Evolutionary conservation across 345 rosid species (phyloP).

Genomic region (Pistacia integerrima): DNA sequence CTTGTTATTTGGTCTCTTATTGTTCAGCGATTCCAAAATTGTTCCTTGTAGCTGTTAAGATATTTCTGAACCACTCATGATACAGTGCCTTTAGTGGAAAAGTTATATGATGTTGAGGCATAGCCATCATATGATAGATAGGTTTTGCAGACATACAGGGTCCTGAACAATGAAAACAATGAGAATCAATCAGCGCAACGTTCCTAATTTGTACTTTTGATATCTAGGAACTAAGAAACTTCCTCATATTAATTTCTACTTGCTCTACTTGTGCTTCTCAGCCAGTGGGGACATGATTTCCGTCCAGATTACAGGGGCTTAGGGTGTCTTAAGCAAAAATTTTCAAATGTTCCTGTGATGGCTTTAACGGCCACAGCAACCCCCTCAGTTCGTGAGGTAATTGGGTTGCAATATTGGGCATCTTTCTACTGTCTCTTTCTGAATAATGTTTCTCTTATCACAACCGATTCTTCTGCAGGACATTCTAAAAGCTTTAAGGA

Average conservation of each 20-base stretch:
- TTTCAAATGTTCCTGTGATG: constrained; percentile 67
- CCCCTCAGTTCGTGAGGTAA: constrained; percentile 71
- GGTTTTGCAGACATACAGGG: neutral
- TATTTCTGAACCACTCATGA: neutral
- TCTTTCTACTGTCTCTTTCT: neutral
- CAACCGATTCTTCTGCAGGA: constrained; percentile 53
- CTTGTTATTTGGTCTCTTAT: neutral
- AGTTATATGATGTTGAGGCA: neutral
- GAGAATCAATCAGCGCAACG: neutral
- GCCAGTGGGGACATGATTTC: constrained; percentile 99
- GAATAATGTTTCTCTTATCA: neutral
- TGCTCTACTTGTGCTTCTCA: constrained; percentile 30
- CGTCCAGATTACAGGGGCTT: constrained; percentile 87
- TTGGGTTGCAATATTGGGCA: neutral
- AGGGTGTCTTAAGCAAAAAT: constrained; percentile 83
- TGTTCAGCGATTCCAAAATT: neutral
- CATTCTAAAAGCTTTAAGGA: constrained; percentile 70
- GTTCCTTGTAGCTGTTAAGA: neutral
- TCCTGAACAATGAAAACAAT: neutral
- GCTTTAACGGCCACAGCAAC: constrained; percentile 95
- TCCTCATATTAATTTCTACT: constrained; percentile 12
- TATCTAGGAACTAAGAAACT: constrained; percentile 4
- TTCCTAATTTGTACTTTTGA: neutral
- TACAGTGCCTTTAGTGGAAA: neutral
- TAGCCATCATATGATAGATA: neutral